These are phyloP conservation scores for Pythium aristosporum DNA, from an alignment of 352 stramenopile genomes.

Conservation along the genomic window DNA sequence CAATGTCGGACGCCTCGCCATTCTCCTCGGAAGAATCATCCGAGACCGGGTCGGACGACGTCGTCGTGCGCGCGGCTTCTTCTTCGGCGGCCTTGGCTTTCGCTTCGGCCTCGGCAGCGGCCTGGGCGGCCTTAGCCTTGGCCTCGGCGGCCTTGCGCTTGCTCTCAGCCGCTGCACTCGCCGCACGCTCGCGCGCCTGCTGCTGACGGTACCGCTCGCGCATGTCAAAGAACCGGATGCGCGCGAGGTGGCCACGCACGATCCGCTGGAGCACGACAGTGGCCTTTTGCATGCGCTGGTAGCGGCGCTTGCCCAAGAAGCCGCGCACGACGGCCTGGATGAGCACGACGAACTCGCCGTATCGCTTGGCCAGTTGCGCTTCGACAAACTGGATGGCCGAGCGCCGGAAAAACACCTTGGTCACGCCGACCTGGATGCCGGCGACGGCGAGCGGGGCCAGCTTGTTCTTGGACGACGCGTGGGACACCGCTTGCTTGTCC, in stretches of 20 bases:
- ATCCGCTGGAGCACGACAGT: constrained; percentile 53
- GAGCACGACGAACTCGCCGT: constrained; percentile 84
- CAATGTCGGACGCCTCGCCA: background rate
- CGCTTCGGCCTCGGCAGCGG: constrained; percentile 16
- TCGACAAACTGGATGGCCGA: constrained; percentile 86
- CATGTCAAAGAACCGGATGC: constrained; percentile 53
- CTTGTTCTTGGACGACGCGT: constrained; percentile 37
- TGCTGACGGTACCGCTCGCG: constrained; percentile 45
- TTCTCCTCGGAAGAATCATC: constrained; percentile 67
- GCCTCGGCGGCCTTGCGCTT: constrained; percentile 16
- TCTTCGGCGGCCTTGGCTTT: constrained; percentile 33
- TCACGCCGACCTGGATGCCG: constrained; percentile 77
- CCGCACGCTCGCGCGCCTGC: constrained; percentile 41
- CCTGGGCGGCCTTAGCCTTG: constrained; percentile 2
- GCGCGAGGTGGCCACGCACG: constrained; percentile 67
- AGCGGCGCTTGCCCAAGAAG: constrained; percentile 48
- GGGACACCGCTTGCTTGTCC: constrained; percentile 17
- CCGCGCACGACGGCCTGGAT: constrained; percentile 75
- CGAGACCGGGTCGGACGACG: constrained; percentile 67
- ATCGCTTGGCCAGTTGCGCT: constrained; percentile 81
- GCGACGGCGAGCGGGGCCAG: constrained; percentile 44
- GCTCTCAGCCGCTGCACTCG: constrained; percentile 24
- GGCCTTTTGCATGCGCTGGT: constrained; percentile 46
- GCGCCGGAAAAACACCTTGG: constrained; percentile 82
- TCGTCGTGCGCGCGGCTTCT: constrained; percentile 51